Evolutionary conservation across 2,329 filamentous ascomycete species (phyloP), one percentile per base, ranked within the genome.

Genomic region (Venturia pyrina): DNA sequence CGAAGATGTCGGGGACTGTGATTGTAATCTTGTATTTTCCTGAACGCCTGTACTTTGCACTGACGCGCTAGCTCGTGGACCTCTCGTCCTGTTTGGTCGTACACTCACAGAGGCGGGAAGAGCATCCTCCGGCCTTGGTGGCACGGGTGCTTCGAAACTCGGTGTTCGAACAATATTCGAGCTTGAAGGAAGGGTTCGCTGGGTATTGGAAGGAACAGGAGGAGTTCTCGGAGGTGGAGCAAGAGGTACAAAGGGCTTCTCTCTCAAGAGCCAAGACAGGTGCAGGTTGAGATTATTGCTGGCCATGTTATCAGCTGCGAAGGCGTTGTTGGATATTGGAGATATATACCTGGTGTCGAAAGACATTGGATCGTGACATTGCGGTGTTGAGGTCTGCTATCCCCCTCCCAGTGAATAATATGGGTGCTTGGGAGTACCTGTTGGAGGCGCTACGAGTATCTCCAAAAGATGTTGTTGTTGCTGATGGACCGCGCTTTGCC

Each of bases 241-340:
- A 56, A 73, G 70, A n/a, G 79, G 78, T 61, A 81, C 67, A 69
- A 78, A 78, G 53, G 80, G 78, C 71, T 78, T 80, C 67, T 74
- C 74, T 68, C 71, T 71, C 66, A 80, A 71, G 72, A 82, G 74
- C 80, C 80, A 82, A 68, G 74, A 74, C 68, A 82, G 73, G 69
- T 82, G 80, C 71, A 77, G 75, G 67, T 71, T 73, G 68, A 82
- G 73, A 69, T 82, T 82, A 72, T 82, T 76, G 37, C 63, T 53
- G 53, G 63, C 32, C 53, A 59, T 59, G 17, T 37, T 59, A 17
- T 59, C 21, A 59, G 53, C 32, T 2, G 24, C 53, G 19, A 10
- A 59, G 3, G 53, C 32, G 15, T 59, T 15, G 8, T 8, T 19
- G 15, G 53, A 59, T 59, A 19, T 56, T 17, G n/a, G 32, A 21